Percentiles rank a stretch among this genome's conserved stretches.
Evolutionary conservation across 441 rosid species (phyloP).

Genomic region (Euphorbia celastroides): DNA sequence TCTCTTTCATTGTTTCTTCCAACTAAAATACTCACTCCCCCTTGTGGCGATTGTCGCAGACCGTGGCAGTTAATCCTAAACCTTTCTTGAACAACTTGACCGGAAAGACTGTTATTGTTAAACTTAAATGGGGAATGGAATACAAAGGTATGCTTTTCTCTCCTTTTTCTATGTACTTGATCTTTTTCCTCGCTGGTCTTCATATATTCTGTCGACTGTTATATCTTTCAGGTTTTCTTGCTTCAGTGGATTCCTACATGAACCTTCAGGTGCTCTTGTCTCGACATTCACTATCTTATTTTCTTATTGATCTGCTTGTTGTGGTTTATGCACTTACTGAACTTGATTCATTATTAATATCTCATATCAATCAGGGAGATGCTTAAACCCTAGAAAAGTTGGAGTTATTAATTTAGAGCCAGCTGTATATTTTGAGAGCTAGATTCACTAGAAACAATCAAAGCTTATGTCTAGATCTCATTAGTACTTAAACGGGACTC

Average conservation of each 20-base stretch:
- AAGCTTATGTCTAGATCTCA: no score
- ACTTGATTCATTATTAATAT: no score
- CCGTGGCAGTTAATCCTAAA: constrained; percentile 80
- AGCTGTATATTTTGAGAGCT: neutral
- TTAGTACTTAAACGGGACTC: neutral
- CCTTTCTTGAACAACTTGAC: constrained; percentile 89
- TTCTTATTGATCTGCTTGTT: neutral
- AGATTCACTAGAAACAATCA: neutral
- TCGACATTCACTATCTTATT: neutral
- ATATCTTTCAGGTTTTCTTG: constrained; percentile 62
- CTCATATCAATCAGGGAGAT: neutral
- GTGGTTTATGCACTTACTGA: neutral
- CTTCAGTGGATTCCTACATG: constrained; percentile 97
- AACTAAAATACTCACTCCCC: neutral
- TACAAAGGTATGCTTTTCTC: constrained; percentile 51
- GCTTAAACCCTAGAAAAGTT: neutral
- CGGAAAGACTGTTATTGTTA: constrained; percentile 80
- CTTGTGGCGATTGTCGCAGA: constrained; percentile 28
- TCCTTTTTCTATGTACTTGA: neutral
- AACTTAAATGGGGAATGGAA: constrained; percentile 96
- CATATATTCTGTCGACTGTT: neutral
- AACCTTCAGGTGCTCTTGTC: constrained; percentile 61
- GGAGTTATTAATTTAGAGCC: neutral
- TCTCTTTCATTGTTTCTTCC: neutral
- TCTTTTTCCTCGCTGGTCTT: neutral